These are phyloP conservation scores for Brettanomyces anomalus DNA, from an alignment of 805 yeast species.

Conservation along the genomic window DNA sequence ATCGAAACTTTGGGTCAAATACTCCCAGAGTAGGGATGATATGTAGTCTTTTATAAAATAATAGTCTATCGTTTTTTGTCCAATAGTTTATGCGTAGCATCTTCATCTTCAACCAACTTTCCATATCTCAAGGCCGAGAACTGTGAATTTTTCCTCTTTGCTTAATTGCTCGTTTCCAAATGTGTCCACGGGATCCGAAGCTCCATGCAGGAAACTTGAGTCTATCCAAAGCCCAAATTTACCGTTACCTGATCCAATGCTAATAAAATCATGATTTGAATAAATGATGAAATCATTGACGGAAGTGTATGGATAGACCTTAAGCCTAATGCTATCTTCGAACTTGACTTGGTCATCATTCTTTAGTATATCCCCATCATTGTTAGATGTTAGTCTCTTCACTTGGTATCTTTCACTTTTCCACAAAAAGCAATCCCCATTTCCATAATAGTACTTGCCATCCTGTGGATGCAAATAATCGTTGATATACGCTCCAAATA, in stretches of 20 bases:
- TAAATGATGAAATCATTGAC: conserved; percentile 77
- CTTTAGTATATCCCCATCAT: neutral
- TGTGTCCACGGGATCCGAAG: conserved; percentile 69
- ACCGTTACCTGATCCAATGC: conserved; percentile 90
- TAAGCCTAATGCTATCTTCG: conserved; percentile 38
- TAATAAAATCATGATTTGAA: conserved; percentile 66
- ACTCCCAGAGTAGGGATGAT: neutral
- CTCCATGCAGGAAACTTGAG: conserved; percentile 64
- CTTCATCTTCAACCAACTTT: conserved; percentile 34
- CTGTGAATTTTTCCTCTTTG: conserved; percentile 49
- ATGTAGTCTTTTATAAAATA: no score
- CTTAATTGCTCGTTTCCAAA: conserved; percentile 79
- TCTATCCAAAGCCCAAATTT: conserved; percentile 89
- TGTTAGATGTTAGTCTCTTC: conserved; percentile 13
- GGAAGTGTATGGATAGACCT: conserved; percentile 84
- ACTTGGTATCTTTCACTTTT: conserved; percentile 43
- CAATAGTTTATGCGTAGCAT: neutral
- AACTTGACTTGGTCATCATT: conserved; percentile 5
- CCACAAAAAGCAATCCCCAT: conserved; percentile 95
- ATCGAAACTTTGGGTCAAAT: conserved; percentile 45
- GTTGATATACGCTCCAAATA: conserved; percentile 75
- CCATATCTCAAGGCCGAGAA: conserved; percentile 83
- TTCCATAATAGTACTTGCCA: conserved; percentile 72
- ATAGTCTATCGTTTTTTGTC: no score
- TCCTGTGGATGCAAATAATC: conserved; percentile 68